phyloP scores from a whole-genome alignment of 2,329 filamentous ascomycete species.

The Fusarium odoratissimum region DNA sequence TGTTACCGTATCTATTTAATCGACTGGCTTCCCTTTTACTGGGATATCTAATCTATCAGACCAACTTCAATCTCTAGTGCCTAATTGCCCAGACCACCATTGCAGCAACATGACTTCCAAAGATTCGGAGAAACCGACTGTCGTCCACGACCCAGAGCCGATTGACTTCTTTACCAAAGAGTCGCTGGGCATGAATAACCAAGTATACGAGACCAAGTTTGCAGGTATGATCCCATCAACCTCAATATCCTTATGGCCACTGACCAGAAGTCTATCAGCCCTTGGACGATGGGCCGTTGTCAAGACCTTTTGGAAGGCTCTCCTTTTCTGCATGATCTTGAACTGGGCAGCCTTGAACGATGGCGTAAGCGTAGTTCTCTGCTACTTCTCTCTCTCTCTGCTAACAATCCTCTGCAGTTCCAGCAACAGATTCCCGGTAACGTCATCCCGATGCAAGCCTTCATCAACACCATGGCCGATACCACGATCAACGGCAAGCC shows the following conservation, averaged over 20 bases:
- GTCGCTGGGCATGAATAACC: background rate
- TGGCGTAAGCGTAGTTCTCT: background rate
- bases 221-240: background rate
- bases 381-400: rapidly evolving
- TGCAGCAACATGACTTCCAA: background rate
- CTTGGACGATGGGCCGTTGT: conserved; percentile 6
- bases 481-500: conserved; percentile 16
- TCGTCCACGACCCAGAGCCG: background rate
- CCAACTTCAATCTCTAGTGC: background rate
- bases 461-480: conserved; percentile 17
- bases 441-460: conserved; percentile 10
- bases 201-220: background rate
- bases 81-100: too few species aligned
- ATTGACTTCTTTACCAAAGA: background rate
- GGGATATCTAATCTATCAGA: background rate
- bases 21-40: too few species aligned
- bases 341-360: conserved; percentile 5
- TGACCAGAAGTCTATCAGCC: background rate
- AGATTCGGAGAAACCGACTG: background rate
- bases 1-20: background rate
- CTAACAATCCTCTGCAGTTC: background rate
- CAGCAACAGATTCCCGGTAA: background rate
- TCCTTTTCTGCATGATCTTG: conserved; percentile 10
- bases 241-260: background rate
- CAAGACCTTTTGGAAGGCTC: conserved; percentile 4